phyloP scores from a whole-genome alignment of 495 filamentous ascomycete species.

The Penicillium ucsense region DNA sequence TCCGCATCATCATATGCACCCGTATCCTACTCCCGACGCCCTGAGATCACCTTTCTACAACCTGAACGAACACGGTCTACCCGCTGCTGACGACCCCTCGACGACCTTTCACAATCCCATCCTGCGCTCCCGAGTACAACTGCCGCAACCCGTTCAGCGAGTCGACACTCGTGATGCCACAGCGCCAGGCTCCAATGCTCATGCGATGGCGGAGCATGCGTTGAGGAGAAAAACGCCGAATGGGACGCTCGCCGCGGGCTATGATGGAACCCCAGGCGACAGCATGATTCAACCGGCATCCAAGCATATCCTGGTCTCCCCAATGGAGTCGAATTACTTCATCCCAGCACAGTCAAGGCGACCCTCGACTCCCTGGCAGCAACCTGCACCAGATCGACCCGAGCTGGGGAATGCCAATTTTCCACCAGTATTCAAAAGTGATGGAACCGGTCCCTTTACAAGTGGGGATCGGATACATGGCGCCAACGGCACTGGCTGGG shows the following conservation, averaged over 20 bases:
- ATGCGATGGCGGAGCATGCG: constrained; percentile 55
- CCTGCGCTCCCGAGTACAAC: constrained; percentile 27
- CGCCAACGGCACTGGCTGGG: constrained; percentile 32
- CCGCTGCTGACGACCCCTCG: constrained; percentile 18
- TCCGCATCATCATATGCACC: constrained; percentile 35
- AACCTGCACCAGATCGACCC: constrained; percentile 18
- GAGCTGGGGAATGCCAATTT: constrained; percentile 30
- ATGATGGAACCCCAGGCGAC: constrained; percentile 78
- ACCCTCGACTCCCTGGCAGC: constrained; percentile 24
- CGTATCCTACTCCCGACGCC: constrained; percentile 22
- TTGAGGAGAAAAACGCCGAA: constrained; percentile 89
- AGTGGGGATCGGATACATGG: constrained; percentile 26
- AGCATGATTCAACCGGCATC: constrained; percentile 62
- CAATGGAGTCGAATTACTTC: constrained; percentile 33
- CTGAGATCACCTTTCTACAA: constrained; percentile 22
- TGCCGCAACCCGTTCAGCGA: constrained; percentile 38
- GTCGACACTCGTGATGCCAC: constrained; percentile 20
- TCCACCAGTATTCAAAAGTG: constrained; percentile 34
- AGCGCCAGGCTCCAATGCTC: constrained; percentile 13
- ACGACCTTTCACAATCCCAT: constrained; percentile 19
- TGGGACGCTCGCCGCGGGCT: constrained; percentile 85
- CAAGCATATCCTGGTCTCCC: constrained; percentile 84
- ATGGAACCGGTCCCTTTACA: constrained; percentile 16
- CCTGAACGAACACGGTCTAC: constrained; percentile 17
- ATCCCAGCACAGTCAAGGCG: constrained; percentile 19